Evolutionary conservation across 176 grass and related monocot species (phyloP), one percentile per base, ranked within the genome.

Genomic region (Oryza rufipogon): DNA sequence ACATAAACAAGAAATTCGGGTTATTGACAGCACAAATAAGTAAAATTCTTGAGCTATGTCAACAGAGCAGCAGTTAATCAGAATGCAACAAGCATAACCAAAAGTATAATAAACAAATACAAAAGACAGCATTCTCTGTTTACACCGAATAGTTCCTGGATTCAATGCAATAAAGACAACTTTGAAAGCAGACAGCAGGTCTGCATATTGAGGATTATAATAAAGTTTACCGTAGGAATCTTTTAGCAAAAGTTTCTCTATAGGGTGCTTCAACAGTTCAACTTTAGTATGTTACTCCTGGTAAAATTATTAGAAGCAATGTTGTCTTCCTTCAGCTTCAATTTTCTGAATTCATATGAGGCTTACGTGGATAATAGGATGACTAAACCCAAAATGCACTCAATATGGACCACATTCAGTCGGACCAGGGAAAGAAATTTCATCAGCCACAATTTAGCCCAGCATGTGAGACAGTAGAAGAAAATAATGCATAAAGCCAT

Each of bases 321-420:
- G 19, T 36, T 71, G 58, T 42, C 25, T 77, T 70, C 19, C 0
- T 4, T 63, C 28, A 78, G 3, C 17, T 79, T 64, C 38, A 78
- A 79, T 5, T 28, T 42, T 58, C 7, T 30, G 36, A 22, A 72
- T 16, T 74, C 23, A 17, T 48, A 44, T 72, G 11, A 25, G 12
- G 65, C 13, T 70, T 76, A 54, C 39, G 67, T 20, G 1, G 3
- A 77, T 34, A 46, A 11, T 61, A 78, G 38, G 78, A 13, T 71
- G 38, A 36, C 23, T 63, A 14, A 46, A 85, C 44, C 17, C 23
- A 61, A 48, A 64, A 79, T 71, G 39, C 51, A 79, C 41, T 71
- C 78, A 68, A 72, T 79, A 79, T 64, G 30, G 30, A 32, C 39
- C 4, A 19, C 52, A 65, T 30, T 32, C 30, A 72, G 44, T 72